Evolutionary conservation across 192 early-diverging fungal genomes (phyloP).

Genomic region (Rhizophagus prolifer): DNA sequence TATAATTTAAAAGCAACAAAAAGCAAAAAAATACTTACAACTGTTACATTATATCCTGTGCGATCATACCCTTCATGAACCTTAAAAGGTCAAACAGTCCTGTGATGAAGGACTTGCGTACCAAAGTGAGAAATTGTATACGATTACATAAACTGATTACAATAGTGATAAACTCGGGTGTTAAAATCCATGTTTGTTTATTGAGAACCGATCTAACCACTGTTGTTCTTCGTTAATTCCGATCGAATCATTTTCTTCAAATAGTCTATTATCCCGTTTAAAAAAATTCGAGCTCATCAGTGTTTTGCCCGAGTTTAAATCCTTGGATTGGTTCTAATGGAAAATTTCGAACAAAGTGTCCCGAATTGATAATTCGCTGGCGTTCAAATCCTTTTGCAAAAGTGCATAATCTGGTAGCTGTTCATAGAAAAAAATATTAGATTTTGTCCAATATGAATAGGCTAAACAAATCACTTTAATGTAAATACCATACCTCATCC

Average conservation of each 20-base stretch:
- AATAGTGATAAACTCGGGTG: background rate
- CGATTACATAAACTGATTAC: constrained; percentile 11
- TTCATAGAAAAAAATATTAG: too few relatives aligned
- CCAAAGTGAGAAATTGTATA: background rate
- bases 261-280: constrained; percentile 10
- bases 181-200: background rate
- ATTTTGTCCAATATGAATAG: too few relatives aligned
- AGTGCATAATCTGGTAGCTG: too few relatives aligned
- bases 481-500: too few relatives aligned
- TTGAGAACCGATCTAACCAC: background rate
- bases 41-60: too few relatives aligned
- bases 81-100: constrained; percentile 9
- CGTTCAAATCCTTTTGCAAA: background rate
- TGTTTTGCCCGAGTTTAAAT: constrained; percentile 19
- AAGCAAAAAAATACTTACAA: too few relatives aligned
- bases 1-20: too few relatives aligned
- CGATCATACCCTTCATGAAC: constrained; percentile 7
- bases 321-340: background rate
- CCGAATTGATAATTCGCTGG: background rate
- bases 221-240: background rate
- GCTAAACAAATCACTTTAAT: too few relatives aligned
- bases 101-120: constrained; percentile 1
- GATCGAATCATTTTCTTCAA: background rate
- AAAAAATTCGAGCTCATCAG: constrained; percentile 23
- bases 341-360: constrained; percentile 3